Evolutionary conservation across 192 early-diverging fungal genomes (phyloP), one percentile per base, ranked within the genome.

Genomic region (Phlyctochytrium planicorne): DNA sequence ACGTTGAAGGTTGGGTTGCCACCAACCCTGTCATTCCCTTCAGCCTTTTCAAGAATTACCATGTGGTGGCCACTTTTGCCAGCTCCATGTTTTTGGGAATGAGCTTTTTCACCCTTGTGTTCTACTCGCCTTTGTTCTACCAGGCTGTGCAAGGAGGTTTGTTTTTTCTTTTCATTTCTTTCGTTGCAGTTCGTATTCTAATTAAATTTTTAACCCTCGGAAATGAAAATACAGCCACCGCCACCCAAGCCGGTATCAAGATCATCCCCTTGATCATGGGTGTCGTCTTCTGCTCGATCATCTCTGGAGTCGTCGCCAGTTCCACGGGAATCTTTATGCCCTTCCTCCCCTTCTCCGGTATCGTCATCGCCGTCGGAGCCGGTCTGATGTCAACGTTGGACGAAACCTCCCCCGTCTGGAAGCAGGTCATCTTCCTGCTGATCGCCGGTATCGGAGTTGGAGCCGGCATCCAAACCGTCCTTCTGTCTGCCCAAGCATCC

Each of bases 371-470:
- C 55, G 32, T 70, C 52, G 68, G 68, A 29, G 29, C 61, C 31
- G 68, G 68, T 24, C 62, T 70, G 1, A 14, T 70, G 25, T 30
- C 50, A 1, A 70, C 68, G 0, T 47, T 70, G 50, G 27, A 63
- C 32, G 68, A 63, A 62, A 34, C 76, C n/a, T 78, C 86, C 1
- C 75, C 78, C 23, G 47, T 76, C 31, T 78, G 73, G 3, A 27
- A 80, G 23, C 88, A 88, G 50, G 80, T 88, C 30, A 76, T 83
- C 3, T 84, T 78, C 63, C 69, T 93, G 65, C 72, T 93, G 29
- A 73, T 92, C 59, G 66, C 81, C 35, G 92, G 91, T 10, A 36
- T 87, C 27, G 93, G 91, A 35, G 81, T 89, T 31, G 91, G 93
- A 57, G 72, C 73, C 33, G 78, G 78, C 37, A 74, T 92, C 63